Evolutionary conservation across 805 yeast species (phyloP).

Genomic region (Hanseniaspora nectarophila): DNA sequence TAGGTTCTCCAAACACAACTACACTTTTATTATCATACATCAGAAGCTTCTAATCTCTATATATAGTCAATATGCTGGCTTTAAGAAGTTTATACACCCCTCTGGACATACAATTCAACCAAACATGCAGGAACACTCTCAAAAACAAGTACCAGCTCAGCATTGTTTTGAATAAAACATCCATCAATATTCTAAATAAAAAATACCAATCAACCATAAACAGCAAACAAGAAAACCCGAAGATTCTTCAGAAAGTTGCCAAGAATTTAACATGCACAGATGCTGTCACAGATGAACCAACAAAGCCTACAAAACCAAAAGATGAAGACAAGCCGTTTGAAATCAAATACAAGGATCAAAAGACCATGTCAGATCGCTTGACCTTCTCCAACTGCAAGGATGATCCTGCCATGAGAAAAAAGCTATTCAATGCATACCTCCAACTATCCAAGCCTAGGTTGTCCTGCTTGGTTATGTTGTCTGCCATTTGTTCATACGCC

Average conservation of each 20-base stretch:
- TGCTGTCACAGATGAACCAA: constrained; percentile 20
- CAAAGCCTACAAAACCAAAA: background rate
- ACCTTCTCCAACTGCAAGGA: constrained; percentile 12
- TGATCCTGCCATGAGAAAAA: constrained; percentile 21
- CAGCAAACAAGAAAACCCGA: constrained; percentile 4
- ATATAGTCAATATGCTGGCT: background rate
- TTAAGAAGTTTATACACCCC: background rate
- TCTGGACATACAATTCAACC: background rate
- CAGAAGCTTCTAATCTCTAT: too few relatives aligned
- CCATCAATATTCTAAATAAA: constrained; percentile 18
- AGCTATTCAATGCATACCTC: constrained; percentile 48
- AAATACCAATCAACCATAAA: constrained; percentile 16
- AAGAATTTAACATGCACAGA: constrained; percentile 29
- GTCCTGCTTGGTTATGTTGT: constrained; percentile 74
- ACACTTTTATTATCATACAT: too few relatives aligned
- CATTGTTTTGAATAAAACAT: constrained; percentile 26
- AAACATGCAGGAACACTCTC: background rate
- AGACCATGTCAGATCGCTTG: constrained; percentile 20
- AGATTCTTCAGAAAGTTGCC: constrained; percentile 20
- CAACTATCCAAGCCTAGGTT: constrained; percentile 84
- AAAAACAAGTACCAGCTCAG: constrained; percentile 3
- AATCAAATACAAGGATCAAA: constrained; percentile 33
- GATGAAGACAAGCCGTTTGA: constrained; percentile 42
- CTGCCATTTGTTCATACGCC: constrained; percentile 89
- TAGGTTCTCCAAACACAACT: too few relatives aligned